Percentiles rank a stretch among this genome's conserved stretches.
These are phyloP conservation scores for Neonectria punicea DNA, from an alignment of 2,329 filamentous ascomycete genomes.

Conservation along the genomic window DNA sequence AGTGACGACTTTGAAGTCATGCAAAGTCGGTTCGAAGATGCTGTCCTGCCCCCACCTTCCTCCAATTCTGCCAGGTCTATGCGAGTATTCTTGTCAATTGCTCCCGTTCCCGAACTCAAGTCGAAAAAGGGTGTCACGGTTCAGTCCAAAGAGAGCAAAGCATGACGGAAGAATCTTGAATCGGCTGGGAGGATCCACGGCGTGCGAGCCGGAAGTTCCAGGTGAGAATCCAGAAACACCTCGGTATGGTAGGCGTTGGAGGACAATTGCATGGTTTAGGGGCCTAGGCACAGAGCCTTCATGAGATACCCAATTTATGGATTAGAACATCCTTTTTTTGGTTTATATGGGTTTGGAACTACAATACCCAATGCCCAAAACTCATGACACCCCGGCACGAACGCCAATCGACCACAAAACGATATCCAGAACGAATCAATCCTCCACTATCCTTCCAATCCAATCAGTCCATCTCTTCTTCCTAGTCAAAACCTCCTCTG, in stretches of 20 bases:
- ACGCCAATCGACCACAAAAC: constrained; percentile 34
- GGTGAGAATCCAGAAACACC: background rate
- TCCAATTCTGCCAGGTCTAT: constrained; percentile 63
- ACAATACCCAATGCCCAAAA: constrained; percentile 29
- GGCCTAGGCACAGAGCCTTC: constrained; percentile 9
- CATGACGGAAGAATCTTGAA: constrained; percentile 13
- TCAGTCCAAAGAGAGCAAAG: constrained; percentile 55
- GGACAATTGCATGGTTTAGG: constrained; percentile 10
- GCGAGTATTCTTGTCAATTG: constrained; percentile 68
- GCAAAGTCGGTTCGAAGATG: constrained; percentile 66
- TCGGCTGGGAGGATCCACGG: background rate
- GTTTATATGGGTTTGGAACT: constrained; percentile 28
- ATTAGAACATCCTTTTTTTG: constrained; percentile 30
- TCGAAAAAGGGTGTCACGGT: constrained; percentile 57
- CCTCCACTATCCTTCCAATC: constrained; percentile 10
- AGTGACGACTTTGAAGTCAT: constrained; percentile 66
- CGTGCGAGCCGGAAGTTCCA: constrained; percentile 3
- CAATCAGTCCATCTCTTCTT: background rate
- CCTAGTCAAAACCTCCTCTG: background rate
- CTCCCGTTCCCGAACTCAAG: constrained; percentile 65
- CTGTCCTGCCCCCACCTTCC: constrained; percentile 58
- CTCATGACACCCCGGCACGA: constrained; percentile 29
- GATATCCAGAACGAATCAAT: constrained; percentile 12
- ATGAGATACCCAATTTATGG: constrained; percentile 35
- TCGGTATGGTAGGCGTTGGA: constrained; percentile 19